Evolutionary conservation across 495 filamentous ascomycete genomes (phyloP).

Genomic region (Alectoria sarmentosa): DNA sequence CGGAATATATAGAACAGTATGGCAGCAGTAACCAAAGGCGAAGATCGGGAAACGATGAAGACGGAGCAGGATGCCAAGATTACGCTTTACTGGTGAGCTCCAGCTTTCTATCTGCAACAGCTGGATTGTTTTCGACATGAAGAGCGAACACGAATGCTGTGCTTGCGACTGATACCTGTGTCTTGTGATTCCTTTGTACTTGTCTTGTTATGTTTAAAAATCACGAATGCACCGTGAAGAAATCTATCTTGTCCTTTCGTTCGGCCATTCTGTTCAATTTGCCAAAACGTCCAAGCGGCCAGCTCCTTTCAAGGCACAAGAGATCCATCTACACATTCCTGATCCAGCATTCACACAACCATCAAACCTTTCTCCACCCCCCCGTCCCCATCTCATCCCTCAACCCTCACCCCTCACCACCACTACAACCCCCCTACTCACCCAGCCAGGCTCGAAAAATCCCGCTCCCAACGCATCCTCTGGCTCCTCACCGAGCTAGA

Average conservation of each 20-base stretch:
- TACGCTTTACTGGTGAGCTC: slow-evolving; percentile 65
- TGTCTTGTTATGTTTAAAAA: not conserved
- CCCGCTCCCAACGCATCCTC: slow-evolving; percentile 76
- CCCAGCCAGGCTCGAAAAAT: slow-evolving; percentile 58
- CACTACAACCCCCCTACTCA: not conserved
- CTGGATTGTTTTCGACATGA: slow-evolving; percentile 15
- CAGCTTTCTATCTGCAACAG: not conserved
- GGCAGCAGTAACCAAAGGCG: slow-evolving; percentile 14
- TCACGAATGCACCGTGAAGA: not conserved
- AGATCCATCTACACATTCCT: too few relatives aligned
- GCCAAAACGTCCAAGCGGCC: not conserved
- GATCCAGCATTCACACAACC: too few relatives aligned
- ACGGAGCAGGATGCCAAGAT: slow-evolving; percentile 47
- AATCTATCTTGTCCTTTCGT: not conserved
- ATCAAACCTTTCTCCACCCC: too few relatives aligned
- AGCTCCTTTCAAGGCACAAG: too few relatives aligned
- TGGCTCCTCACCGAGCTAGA: slow-evolving; percentile 85
- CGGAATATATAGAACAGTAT: slow-evolving; percentile 7
- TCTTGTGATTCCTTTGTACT: not conserved
- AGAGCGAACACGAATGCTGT: not conserved
- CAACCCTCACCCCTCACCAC: too few relatives aligned
- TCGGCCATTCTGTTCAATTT: not conserved
- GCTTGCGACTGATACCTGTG: not conserved
- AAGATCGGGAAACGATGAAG: slow-evolving; percentile 24
- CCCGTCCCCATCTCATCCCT: too few relatives aligned